Evolutionary conservation across 345 rosid species (phyloP).

Genomic region (Adansonia digitata): DNA sequence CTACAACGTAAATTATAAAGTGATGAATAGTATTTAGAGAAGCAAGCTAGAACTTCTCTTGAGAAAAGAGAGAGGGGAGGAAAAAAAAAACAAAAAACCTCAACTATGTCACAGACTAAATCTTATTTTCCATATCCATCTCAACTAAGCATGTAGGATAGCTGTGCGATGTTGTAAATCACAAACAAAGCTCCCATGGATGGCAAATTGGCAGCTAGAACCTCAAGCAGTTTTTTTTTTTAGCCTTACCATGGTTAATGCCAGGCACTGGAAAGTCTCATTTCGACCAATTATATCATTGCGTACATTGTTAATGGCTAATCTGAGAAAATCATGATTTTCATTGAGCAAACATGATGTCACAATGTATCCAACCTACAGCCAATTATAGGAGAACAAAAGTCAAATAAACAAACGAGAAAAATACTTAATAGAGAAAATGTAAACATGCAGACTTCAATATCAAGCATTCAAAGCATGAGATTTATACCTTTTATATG

Average conservation of each 20-base stretch:
- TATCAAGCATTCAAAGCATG: neutral
- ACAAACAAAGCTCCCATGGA: no score
- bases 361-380: constrained; percentile 97
- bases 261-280: constrained; percentile 98
- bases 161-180: neutral
- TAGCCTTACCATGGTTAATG: constrained; percentile 85
- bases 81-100: neutral
- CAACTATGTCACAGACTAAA: neutral
- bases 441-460: neutral
- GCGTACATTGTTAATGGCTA: constrained; percentile 93
- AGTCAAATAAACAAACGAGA: neutral
- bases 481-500: neutral
- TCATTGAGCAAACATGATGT: constrained; percentile 92
- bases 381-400: constrained; percentile 19
- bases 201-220: no score
- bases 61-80: neutral
- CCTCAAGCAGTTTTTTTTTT: constrained; percentile 2
- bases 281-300: constrained; percentile 98
- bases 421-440: neutral
- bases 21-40: neutral
- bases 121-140: neutral
- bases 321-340: constrained; percentile 91
- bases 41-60: neutral
- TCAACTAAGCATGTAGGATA: neutral
- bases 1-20: neutral